Conservation (phyloP, 768 basidiomycete species). For the Podaxis sp. region DNA sequence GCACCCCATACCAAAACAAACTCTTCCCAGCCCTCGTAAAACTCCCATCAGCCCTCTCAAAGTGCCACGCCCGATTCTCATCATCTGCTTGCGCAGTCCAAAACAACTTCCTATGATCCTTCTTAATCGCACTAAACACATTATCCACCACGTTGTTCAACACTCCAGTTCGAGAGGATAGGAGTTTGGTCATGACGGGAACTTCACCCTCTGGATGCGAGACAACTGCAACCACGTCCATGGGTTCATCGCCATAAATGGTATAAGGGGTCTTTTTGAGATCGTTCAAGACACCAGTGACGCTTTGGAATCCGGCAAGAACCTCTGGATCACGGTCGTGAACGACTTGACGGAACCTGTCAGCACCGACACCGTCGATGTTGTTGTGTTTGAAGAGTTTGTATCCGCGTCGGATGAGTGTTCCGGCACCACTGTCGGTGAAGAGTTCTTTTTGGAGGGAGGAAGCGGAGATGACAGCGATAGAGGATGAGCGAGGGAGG, state of each 20-base stretch:
- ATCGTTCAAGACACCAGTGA: slow-evolving; percentile 82
- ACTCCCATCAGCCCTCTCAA: slow-evolving; percentile 96
- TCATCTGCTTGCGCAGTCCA: slow-evolving; percentile 98
- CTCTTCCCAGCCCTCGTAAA: slow-evolving; percentile 94
- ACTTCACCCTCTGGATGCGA: slow-evolving; percentile 86
- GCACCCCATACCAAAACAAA: slow-evolving; percentile 97
- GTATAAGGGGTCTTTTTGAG: slow-evolving; percentile 85
- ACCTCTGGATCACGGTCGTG: slow-evolving; percentile 96
- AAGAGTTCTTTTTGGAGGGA: slow-evolving; percentile 97
- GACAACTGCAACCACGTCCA: slow-evolving; percentile 94
- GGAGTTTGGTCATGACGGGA: slow-evolving; percentile 91
- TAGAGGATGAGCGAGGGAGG: slow-evolving; percentile 96
- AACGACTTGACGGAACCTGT: slow-evolving; percentile 92
- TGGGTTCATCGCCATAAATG: slow-evolving; percentile 97
- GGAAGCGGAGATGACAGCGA: slow-evolving; percentile 94
- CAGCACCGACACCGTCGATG: slow-evolving; percentile 84
- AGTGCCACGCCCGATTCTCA: slow-evolving; percentile 98
- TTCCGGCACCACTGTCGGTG: slow-evolving; percentile 97
- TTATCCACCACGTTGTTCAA: slow-evolving; percentile 97
- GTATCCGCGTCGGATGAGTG: slow-evolving; percentile 97
- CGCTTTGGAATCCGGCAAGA: slow-evolving; percentile 75
- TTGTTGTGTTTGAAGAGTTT: slow-evolving; percentile 90
- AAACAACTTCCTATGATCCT: slow-evolving; percentile 91
- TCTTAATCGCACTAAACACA: slow-evolving; percentile 94
- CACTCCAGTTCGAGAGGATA: slow-evolving; percentile 83